Evolutionary conservation across 1,139 yeast species (phyloP), one percentile per base, ranked within the genome.

Genomic region (Zygoascus sp.): DNA sequence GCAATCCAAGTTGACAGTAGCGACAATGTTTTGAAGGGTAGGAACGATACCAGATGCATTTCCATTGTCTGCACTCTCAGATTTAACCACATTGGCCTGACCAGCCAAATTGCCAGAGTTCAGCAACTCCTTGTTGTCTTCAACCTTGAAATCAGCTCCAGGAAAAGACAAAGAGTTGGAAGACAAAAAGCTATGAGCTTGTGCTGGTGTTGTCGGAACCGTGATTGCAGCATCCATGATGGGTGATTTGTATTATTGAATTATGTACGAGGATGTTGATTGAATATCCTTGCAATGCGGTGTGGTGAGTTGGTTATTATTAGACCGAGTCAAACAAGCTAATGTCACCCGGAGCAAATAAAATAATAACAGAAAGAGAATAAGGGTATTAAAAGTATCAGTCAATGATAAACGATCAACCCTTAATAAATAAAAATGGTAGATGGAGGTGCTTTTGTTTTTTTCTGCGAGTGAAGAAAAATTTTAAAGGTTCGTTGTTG

Each of bases 1-100:
- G 67, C 98, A 92, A 60, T 92, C 98, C 66, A 92, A 75, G 64
- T 94, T 92, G 50, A 92, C 98, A 0, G 99, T 92, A 32, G 99
- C 98, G 44, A 92, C 99, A 50, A 92, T 94, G 73, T 92, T 90
- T 57, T 90, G 97, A 58, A 90, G 73, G 0, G 97, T 90, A 38
- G 98, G 98, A 9, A 92, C 96, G 50, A 90, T 90, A 40, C 97
- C 97, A 0, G 96, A 86, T 1, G 90, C 81, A 5, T 51, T 81
- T 84, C 45, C 77, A 28, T 50, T 48, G 43, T 43, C 83, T 38
- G 74, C 76, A 13, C 52, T 50, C 20, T 58, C 64, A 25, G 50
- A 36, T 19, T 32, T 43, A 27, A 34, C 41, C 9, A 15, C 43
- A 20, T n/a, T 25, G 5, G 32, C 3, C 37, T 36, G 2, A 27